Evolutionary conservation across 2,329 filamentous ascomycete species (phyloP).

Genomic region (Fusarium sp.): DNA sequence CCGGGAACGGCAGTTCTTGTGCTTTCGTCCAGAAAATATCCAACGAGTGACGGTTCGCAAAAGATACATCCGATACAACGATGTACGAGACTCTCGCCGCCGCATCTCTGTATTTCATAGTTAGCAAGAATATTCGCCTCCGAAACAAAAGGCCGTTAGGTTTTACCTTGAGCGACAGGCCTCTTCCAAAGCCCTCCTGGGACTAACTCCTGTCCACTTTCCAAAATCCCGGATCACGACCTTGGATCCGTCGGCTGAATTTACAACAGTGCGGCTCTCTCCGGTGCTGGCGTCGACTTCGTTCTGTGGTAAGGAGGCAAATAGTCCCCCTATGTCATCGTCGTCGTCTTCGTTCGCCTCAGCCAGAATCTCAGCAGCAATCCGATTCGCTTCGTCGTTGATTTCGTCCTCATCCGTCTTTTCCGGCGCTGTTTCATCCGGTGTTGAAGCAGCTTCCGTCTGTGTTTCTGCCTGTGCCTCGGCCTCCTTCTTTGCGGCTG

Average conservation of each 20-base stretch:
- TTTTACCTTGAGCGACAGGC: slow-evolving; percentile 82
- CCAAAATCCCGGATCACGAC: slow-evolving; percentile 85
- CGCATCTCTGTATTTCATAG: slow-evolving; percentile 69
- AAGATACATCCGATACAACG: slow-evolving; percentile 78
- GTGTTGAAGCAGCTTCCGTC: slow-evolving; percentile 27
- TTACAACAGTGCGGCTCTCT: slow-evolving; percentile 68
- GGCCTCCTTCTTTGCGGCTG: slow-evolving; percentile 58
- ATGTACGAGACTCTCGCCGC: slow-evolving; percentile 75
- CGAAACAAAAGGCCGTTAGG: too few relatives aligned
- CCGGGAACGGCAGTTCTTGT: slow-evolving; percentile 63
- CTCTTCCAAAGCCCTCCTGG: slow-evolving; percentile 83
- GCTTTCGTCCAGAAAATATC: slow-evolving; percentile 83
- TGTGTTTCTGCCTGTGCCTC: slow-evolving; percentile 37
- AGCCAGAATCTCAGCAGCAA: slow-evolving; percentile 69
- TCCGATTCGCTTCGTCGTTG: slow-evolving; percentile 67
- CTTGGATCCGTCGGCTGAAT: slow-evolving; percentile 63
- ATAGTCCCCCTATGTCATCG: slow-evolving; percentile 63
- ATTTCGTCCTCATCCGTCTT: slow-evolving; percentile 59
- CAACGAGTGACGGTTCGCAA: slow-evolving; percentile 81
- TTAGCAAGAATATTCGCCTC: slow-evolving; percentile 8
- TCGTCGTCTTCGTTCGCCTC: slow-evolving; percentile 62
- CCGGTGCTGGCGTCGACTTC: slow-evolving; percentile 70
- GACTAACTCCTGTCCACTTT: slow-evolving; percentile 81
- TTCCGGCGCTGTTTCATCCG: slow-evolving; percentile 39
- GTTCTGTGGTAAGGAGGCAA: slow-evolving; percentile 70